Evolutionary conservation across 805 yeast genomes (phyloP).

Genomic region (Clavispora carvajalis): DNA sequence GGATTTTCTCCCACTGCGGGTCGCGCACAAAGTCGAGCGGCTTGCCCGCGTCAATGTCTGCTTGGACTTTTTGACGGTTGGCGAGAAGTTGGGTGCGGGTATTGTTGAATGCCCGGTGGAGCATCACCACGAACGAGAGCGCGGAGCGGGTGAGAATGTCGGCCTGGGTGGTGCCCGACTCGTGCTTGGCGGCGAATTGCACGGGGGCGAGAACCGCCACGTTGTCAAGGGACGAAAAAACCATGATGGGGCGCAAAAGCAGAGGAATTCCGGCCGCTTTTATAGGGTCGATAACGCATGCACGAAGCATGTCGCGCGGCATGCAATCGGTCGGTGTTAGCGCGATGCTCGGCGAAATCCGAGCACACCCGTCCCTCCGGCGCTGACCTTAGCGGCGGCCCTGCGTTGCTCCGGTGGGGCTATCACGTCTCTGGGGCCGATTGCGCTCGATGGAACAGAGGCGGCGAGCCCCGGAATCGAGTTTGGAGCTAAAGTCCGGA

Average conservation of each 20-base stretch:
- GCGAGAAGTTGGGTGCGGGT: slow-evolving; percentile 13
- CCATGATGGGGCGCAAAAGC: not conserved
- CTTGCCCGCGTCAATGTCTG: slow-evolving; percentile 10
- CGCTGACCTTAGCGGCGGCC: no score
- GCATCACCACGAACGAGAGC: slow-evolving; percentile 16
- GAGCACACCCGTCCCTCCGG: slow-evolving; percentile 1
- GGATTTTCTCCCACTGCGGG: slow-evolving; percentile 5
- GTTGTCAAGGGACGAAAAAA: slow-evolving; percentile 2
- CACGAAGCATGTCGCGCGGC: not conserved
- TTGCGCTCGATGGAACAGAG: no score
- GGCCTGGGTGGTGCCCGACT: slow-evolving; percentile 33
- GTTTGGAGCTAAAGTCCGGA: not conserved
- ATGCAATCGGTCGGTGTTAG: not conserved
- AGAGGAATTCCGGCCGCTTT: not conserved
- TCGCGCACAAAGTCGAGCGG: slow-evolving; percentile 13
- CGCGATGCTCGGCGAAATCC: not conserved
- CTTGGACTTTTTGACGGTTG: slow-evolving; percentile 14
- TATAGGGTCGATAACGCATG: not conserved
- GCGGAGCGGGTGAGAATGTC: slow-evolving; percentile 30
- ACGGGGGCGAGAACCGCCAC: slow-evolving; percentile 32
- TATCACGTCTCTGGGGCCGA: no score
- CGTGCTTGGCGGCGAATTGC: slow-evolving; percentile 20
- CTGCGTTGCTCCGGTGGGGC: no score
- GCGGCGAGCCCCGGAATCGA: no score
- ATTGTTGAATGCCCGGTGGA: slow-evolving; percentile 16